Percentiles rank a stretch among this genome's conserved stretches.
phyloP scores from a whole-genome alignment of 1,139 yeast genomes.

The Candida pseudoviswanathii region DNA sequence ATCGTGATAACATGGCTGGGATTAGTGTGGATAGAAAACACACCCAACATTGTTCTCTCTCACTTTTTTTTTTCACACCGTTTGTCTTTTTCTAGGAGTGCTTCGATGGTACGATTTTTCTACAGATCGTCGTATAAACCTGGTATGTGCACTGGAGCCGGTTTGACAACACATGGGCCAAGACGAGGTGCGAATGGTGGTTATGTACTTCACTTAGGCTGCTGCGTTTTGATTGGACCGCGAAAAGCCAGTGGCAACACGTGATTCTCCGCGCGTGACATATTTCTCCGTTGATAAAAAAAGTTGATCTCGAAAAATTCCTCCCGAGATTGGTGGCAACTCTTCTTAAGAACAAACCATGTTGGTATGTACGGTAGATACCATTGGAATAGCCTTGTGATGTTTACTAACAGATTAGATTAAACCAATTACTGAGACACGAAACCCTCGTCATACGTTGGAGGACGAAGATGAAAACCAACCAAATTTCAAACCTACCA shows the following conservation, averaged over 20 bases:
- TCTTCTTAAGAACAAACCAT: neutral
- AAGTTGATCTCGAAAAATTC: neutral
- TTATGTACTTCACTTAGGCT: too few relatives aligned
- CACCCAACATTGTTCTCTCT: too few relatives aligned
- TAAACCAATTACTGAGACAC: constrained; percentile 57
- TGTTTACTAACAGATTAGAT: constrained; percentile 28
- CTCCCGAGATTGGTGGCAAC: neutral
- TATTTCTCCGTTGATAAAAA: neutral
- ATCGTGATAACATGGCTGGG: neutral
- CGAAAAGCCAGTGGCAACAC: neutral
- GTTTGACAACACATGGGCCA: too few relatives aligned
- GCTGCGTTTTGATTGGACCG: too few relatives aligned
- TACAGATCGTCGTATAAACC: too few relatives aligned
- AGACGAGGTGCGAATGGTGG: too few relatives aligned
- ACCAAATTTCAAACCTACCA: constrained; percentile 15
- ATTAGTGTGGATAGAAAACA: neutral
- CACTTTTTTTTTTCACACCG: neutral
- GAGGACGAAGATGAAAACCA: constrained; percentile 41
- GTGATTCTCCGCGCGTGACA: neutral
- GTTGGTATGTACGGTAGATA: constrained; percentile 9
- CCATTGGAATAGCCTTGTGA: neutral
- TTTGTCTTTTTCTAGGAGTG: too few relatives aligned
- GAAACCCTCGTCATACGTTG: constrained; percentile 55
- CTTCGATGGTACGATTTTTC: too few relatives aligned
- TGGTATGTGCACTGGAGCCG: too few relatives aligned